Conservation (phyloP, 169 alveolate species). For the Babesia ovata region DNA sequence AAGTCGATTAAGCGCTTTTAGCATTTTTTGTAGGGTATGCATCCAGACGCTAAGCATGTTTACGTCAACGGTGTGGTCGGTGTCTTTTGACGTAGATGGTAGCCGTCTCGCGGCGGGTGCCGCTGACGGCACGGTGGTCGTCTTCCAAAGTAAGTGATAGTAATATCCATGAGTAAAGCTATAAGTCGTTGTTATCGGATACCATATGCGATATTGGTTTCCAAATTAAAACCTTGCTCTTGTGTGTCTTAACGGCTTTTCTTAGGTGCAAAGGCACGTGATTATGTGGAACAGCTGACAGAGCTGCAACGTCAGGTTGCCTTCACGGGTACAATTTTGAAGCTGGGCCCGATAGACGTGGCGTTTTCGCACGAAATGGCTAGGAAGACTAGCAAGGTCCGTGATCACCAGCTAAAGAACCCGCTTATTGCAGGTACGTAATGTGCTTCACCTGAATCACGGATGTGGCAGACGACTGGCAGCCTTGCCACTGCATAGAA, state of each 20-base stretch:
- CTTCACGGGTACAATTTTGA: constrained; percentile 17
- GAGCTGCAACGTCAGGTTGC: constrained; percentile 17
- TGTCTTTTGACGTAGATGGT: constrained; percentile 72
- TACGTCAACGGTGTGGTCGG: constrained; percentile 76
- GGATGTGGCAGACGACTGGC: constrained; percentile 74
- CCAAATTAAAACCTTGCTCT: neutral
- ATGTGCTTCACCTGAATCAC: neutral
- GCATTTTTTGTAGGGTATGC: constrained; percentile 46
- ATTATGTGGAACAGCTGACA: constrained; percentile 6
- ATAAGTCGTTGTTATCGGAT: neutral
- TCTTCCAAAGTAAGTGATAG: constrained; percentile 39
- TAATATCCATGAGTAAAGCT: neutral
- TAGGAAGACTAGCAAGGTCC: constrained; percentile 1
- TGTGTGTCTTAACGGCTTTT: neutral
- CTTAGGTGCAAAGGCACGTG: constrained; percentile 17
- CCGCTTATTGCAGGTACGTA: constrained; percentile 37
- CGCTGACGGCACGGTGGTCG: constrained; percentile 62
- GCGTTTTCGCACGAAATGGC: constrained; percentile 17
- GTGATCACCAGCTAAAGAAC: constrained; percentile 1
- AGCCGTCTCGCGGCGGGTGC: constrained; percentile 71
- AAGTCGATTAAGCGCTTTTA: neutral
- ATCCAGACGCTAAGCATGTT: constrained; percentile 71
- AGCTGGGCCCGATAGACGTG: constrained; percentile 27
- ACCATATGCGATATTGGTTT: neutral
- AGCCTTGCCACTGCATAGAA: constrained; percentile 58